Evolutionary conservation across 371 early-diverging fungal species (phyloP).

Genomic region (Mucor mucedo): DNA sequence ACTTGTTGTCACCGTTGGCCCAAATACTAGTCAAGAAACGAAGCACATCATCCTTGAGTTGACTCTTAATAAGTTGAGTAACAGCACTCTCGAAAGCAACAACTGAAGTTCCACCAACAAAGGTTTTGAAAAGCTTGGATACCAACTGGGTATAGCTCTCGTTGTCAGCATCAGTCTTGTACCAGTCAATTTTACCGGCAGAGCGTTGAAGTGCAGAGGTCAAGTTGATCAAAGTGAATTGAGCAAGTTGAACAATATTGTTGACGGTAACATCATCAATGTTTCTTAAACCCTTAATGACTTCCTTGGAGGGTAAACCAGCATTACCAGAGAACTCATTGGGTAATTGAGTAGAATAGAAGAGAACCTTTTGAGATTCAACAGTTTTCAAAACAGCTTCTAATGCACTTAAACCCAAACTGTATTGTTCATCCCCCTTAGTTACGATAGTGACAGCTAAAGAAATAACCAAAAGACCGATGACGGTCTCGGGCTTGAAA

Average conservation of each 20-base stretch:
- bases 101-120: constrained; percentile 48
- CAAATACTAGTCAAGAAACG: constrained; percentile 71
- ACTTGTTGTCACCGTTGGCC: constrained; percentile 43
- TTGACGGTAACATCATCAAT: constrained; percentile 19
- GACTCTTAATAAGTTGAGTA: constrained; percentile 57
- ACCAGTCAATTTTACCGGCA: constrained; percentile 22
- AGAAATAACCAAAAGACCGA: constrained; percentile 43
- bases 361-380: constrained; percentile 4
- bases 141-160: constrained; percentile 22
- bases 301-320: constrained; percentile 27
- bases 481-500: constrained; percentile 17
- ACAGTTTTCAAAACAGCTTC: constrained; percentile 14
- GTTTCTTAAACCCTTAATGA: constrained; percentile 28
- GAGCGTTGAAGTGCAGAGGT: constrained; percentile 16
- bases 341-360: constrained; percentile 19
- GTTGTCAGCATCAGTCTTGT: background rate
- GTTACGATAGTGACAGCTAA: constrained; percentile 22
- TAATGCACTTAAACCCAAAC: constrained; percentile 5
- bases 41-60: constrained; percentile 60
- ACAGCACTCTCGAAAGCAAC: constrained; percentile 58
- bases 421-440: constrained; percentile 21
- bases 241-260: constrained; percentile 27
- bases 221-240: constrained; percentile 21
- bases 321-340: constrained; percentile 3
- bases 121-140: constrained; percentile 49